Evolutionary conservation across 495 filamentous ascomycete species (phyloP).

Genomic region (Lineolata rhizophorae): DNA sequence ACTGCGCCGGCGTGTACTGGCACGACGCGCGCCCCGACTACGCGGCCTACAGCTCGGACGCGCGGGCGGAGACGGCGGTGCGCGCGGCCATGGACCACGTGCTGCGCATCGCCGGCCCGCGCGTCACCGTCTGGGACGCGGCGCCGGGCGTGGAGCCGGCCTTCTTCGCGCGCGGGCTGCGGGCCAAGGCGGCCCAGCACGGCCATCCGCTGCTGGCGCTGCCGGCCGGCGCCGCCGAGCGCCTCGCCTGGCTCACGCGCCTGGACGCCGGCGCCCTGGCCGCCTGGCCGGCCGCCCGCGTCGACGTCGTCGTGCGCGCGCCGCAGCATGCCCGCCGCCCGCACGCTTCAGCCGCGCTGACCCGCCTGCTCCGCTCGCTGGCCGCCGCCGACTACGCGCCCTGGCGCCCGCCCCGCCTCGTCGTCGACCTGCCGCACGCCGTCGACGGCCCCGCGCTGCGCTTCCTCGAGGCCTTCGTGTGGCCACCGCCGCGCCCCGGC

Average conservation of each 20-base stretch:
- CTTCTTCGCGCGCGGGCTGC: constrained; percentile 32
- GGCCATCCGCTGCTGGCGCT: constrained; percentile 39
- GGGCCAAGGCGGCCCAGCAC: constrained; percentile 21
- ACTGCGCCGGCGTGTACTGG: too few species aligned
- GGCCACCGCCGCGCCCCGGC: constrained; percentile 28
- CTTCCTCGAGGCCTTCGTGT: constrained; percentile 38
- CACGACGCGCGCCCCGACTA: constrained; percentile 37
- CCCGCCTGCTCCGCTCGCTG: constrained; percentile 51
- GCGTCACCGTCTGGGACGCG: too few species aligned
- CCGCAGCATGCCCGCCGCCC: constrained; percentile 21
- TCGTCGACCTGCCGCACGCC: constrained; percentile 52
- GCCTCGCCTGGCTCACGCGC: constrained; percentile 52
- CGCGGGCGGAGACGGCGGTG: constrained; percentile 23
- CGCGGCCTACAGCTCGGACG: constrained; percentile 24
- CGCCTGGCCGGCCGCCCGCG: constrained; percentile 49
- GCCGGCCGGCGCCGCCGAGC: constrained; percentile 32
- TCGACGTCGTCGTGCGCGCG: constrained; percentile 66
- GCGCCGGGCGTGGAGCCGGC: too few species aligned
- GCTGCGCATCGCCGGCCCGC: too few species aligned
- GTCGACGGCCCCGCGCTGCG: constrained; percentile 36
- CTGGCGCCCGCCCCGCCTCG: constrained; percentile 39
- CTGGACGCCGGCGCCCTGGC: constrained; percentile 49
- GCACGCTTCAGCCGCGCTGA: constrained; percentile 44
- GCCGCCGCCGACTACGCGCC: constrained; percentile 51
- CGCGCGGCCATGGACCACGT: constrained; percentile 14